These are phyloP conservation scores for Phytophthora chlamydospora DNA, from an alignment of 352 stramenopile species.

Conservation along the genomic window DNA sequence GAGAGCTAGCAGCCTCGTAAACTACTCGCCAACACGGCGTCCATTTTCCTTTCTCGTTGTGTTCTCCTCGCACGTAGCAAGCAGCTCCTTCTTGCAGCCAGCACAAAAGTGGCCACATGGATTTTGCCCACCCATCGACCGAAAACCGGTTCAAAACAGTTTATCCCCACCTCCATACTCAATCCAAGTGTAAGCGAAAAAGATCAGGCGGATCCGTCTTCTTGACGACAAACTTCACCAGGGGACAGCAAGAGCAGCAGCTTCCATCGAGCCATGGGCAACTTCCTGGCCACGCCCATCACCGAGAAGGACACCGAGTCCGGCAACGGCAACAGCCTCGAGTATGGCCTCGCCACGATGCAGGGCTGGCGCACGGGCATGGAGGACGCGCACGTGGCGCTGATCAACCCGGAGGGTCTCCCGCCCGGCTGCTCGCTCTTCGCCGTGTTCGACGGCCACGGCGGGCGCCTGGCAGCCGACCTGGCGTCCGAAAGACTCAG, in stretches of 20 bases:
- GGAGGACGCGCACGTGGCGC: conserved; percentile 80
- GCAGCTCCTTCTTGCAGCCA: not conserved
- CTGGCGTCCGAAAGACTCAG: conserved; percentile 53
- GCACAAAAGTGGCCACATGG: too few relatives aligned
- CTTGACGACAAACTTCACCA: conserved; percentile 11
- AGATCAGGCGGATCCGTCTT: conserved; percentile 16
- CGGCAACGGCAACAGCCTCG: conserved; percentile 57
- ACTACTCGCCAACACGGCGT: conserved; percentile 10
- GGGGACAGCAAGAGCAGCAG: conserved; percentile 1
- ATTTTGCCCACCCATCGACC: conserved; percentile 9
- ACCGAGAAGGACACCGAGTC: conserved; percentile 78
- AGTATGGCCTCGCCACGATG: conserved; percentile 75
- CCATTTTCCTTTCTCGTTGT: not conserved
- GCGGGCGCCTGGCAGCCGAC: conserved; percentile 61
- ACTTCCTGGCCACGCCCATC: conserved; percentile 79
- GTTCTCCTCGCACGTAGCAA: not conserved
- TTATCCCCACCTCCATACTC: conserved; percentile 4
- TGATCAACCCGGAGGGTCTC: conserved; percentile 48
- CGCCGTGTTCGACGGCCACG: conserved; percentile 84
- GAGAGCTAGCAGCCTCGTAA: conserved; percentile 19
- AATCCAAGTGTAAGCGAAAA: conserved; percentile 14
- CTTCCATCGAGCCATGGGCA: conserved; percentile 57
- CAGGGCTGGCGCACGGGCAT: conserved; percentile 86
- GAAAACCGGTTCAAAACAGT: conserved; percentile 2
- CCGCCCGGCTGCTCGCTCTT: conserved; percentile 69